A percentile compares a stretch with the other conserved stretches of the same genome.
phyloP scores from a whole-genome alignment of 306 rosid genomes.

The Sechiopsis laciniata region DNA sequence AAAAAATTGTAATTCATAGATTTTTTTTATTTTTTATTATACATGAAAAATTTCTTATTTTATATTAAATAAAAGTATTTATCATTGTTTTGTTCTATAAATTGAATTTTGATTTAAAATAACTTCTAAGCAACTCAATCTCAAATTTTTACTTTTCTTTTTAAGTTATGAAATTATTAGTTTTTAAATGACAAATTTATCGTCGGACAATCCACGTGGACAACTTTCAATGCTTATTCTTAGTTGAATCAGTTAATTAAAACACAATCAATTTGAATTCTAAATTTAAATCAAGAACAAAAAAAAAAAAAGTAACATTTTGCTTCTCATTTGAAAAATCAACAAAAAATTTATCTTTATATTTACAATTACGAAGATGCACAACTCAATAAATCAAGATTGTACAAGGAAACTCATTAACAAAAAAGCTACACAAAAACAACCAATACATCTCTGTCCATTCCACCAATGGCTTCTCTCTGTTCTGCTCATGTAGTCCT shows the following conservation, averaged over 20 bases:
- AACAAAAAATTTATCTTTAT: neutral
- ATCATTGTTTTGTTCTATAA: no score
- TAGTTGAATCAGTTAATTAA: neutral
- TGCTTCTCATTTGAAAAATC: neutral
- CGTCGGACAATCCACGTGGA: neutral
- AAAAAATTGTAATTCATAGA: no score
- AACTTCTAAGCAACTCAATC: neutral
- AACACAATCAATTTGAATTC: neutral
- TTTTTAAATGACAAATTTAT: neutral
- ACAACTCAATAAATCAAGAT: neutral
- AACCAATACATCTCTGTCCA: neutral
- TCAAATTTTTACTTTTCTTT: neutral
- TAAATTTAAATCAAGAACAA: neutral
- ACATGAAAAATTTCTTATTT: no score
- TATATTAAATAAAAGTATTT: no score
- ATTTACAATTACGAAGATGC: conserved; percentile 9
- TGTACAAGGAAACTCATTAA: neutral
- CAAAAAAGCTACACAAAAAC: neutral
- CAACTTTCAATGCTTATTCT: neutral
- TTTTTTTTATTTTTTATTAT: no score
- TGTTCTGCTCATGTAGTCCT: neutral
- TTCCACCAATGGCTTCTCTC: neutral
- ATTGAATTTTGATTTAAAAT: neutral
- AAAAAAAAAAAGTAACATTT: neutral
- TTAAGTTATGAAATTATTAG: no score